Evolutionary conservation across 2,329 filamentous ascomycete genomes (phyloP).

Genomic region (Venturia oleaginea): DNA sequence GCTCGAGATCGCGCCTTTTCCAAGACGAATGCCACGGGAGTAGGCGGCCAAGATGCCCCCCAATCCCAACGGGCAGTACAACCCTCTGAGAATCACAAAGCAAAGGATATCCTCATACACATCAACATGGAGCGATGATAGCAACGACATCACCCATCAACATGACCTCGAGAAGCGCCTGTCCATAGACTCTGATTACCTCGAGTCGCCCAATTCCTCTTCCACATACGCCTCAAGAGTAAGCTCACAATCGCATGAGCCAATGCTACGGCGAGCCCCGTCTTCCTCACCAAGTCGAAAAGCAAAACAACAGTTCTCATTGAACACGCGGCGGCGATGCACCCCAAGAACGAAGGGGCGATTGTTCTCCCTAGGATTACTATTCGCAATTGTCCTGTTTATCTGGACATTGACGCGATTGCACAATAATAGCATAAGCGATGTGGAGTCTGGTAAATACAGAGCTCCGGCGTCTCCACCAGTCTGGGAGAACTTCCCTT

Average conservation of each 20-base stretch:
- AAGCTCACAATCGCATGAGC: conserved; percentile 30
- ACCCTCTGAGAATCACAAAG: conserved; percentile 9
- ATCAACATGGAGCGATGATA: conserved; percentile 7
- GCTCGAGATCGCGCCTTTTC: neutral
- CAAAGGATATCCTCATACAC: conserved; percentile 10
- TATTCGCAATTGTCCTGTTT: conserved; percentile 63
- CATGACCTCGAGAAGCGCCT: conserved; percentile 8
- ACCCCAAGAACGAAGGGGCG: conserved; percentile 51
- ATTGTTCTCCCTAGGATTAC: conserved; percentile 66
- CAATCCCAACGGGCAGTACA: conserved; percentile 4
- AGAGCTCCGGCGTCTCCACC: conserved; percentile 56
- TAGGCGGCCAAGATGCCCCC: conserved; percentile 8
- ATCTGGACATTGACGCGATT: conserved; percentile 66
- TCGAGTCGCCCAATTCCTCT: conserved; percentile 34
- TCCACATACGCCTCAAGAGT: conserved; percentile 48
- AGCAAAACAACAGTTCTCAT: conserved; percentile 7
- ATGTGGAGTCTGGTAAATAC: conserved; percentile 48
- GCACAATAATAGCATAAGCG: conserved; percentile 58
- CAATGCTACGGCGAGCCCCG: conserved; percentile 30
- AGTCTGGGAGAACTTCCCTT: conserved; percentile 79
- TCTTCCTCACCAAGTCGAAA: conserved; percentile 22
- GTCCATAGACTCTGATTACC: conserved; percentile 23
- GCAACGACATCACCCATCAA: neutral
- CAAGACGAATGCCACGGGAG: neutral
- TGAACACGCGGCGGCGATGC: neutral